Percentiles rank a stretch among this genome's conserved stretches.
These are phyloP conservation scores for Leptosphaerulina australis DNA, from an alignment of 2,329 filamentous ascomycete genomes.

Conservation along the genomic window DNA sequence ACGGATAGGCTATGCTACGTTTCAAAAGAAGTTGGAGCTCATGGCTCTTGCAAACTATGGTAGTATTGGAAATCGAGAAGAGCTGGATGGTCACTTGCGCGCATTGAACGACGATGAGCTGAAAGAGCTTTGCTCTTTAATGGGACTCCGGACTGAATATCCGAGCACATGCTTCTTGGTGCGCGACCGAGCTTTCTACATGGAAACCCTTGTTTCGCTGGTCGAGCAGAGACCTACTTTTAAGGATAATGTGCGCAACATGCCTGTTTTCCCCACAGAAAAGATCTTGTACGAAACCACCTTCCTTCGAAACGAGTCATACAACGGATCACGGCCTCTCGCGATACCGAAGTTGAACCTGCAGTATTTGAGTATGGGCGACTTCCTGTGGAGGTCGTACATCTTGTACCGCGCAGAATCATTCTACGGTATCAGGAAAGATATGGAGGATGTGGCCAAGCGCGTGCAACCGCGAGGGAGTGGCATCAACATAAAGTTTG, in stretches of 20 bases:
- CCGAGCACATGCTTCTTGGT: slow-evolving; percentile 71
- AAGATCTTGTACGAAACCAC: slow-evolving; percentile 77
- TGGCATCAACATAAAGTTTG: slow-evolving; percentile 72
- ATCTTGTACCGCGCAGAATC: slow-evolving; percentile 87
- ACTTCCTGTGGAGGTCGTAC: slow-evolving; percentile 96
- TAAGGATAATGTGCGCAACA: slow-evolving; percentile 73
- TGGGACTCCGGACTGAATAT: slow-evolving; percentile 84
- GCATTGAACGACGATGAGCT: slow-evolving; percentile 77
- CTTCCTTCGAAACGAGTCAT: slow-evolving; percentile 80
- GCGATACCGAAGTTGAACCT: slow-evolving; percentile 94
- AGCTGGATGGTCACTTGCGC: slow-evolving; percentile 77
- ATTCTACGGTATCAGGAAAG: slow-evolving; percentile 91
- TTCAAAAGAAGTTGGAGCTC: slow-evolving; percentile 89
- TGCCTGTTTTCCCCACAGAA: slow-evolving; percentile 85
- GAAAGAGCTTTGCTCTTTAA: slow-evolving; percentile 66
- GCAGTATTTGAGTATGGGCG: slow-evolving; percentile 91
- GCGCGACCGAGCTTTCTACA: slow-evolving; percentile 67
- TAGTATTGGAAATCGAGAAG: slow-evolving; percentile 78
- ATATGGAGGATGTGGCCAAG: slow-evolving; percentile 82
- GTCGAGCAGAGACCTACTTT: slow-evolving; percentile 83
- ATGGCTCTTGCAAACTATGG: slow-evolving; percentile 91
- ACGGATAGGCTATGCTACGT: slow-evolving; percentile 73
- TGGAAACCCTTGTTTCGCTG: slow-evolving; percentile 74
- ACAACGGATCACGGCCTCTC: slow-evolving; percentile 84
- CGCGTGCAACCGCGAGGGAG: slow-evolving; percentile 74